These are phyloP conservation scores for Cardiospermum halicacabum DNA, from an alignment of 345 rosid genomes.

Conservation along the genomic window DNA sequence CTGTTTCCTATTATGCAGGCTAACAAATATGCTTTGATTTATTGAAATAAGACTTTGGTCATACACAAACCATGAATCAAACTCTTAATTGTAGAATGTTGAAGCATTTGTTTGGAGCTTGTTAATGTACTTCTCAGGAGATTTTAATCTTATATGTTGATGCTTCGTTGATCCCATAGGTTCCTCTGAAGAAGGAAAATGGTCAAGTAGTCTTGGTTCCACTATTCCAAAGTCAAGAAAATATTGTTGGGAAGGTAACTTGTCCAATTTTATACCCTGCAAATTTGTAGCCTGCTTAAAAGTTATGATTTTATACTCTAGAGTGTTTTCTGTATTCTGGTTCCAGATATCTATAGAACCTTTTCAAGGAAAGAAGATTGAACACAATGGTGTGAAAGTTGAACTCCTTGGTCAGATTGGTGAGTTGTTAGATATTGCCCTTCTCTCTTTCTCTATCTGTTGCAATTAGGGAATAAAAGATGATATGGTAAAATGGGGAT, in stretches of 20 bases:
- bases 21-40: not conserved
- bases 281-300: not conserved
- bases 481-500: not conserved
- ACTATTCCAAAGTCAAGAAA: constrained; percentile 94
- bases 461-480: not conserved
- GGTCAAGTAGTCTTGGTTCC: constrained; percentile 80
- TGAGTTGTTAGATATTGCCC: constrained; percentile 18
- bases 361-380: constrained; percentile 86
- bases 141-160: constrained; percentile 5
- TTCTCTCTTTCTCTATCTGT: not conserved
- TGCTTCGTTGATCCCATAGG: constrained; percentile 34
- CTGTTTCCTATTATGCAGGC: not conserved
- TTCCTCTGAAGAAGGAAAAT: constrained; percentile 89
- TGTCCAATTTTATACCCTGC: too few species aligned
- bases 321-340: constrained; percentile 1
- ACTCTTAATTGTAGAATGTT: not conserved
- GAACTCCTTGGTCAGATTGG: constrained; percentile 99
- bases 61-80: not conserved
- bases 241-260: constrained; percentile 78
- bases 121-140: not conserved
- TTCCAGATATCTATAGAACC: constrained; percentile 76
- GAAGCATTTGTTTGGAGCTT: not conserved
- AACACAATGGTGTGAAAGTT: constrained; percentile 92
- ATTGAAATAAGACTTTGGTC: not conserved
- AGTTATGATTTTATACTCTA: not conserved